Evolutionary conservation across 2,329 filamentous ascomycete species (phyloP).

Genomic region (Byssochlamys sp.): DNA sequence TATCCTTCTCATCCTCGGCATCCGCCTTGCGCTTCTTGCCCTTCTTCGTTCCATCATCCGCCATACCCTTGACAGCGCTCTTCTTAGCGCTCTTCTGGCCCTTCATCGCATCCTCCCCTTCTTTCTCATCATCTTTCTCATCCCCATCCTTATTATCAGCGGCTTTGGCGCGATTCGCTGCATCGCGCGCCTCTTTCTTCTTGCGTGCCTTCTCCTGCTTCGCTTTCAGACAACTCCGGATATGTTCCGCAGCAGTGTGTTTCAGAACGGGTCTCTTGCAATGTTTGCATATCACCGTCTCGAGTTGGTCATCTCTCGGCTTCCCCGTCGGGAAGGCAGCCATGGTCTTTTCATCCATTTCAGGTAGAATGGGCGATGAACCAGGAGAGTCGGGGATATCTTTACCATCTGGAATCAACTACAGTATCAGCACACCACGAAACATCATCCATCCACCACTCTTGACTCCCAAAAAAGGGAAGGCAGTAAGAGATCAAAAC

Average conservation of each 20-base stretch:
- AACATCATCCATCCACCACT: no score
- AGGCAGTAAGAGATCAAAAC: no score
- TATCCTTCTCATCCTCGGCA: conserved; percentile 58
- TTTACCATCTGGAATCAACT: conserved; percentile 11
- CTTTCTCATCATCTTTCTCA: conserved; percentile 32
- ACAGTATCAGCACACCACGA: no score
- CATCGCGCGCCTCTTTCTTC: conserved; percentile 66
- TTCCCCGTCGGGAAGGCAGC: conserved; percentile 73
- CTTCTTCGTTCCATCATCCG: conserved; percentile 50
- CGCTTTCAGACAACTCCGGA: conserved; percentile 70
- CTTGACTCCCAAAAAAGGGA: no score
- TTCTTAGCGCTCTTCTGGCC: conserved; percentile 58
- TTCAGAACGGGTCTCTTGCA: conserved; percentile 83
- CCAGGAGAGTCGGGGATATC: conserved; percentile 23
- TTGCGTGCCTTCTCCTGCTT: conserved; percentile 73
- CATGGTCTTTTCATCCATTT: conserved; percentile 64
- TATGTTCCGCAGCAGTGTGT: conserved; percentile 65
- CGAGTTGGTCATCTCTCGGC: conserved; percentile 68
- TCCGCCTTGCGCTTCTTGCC: conserved; percentile 73
- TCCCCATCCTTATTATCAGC: conserved; percentile 35
- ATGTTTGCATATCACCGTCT: conserved; percentile 80
- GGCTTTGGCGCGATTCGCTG: conserved; percentile 52
- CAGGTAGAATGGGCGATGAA: conserved; percentile 35
- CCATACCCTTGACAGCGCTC: conserved; percentile 42
- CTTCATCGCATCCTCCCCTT: conserved; percentile 37